Conservation (phyloP, 2,329 filamentous ascomycete species). For the Phialemoniopsis sp. region DNA sequence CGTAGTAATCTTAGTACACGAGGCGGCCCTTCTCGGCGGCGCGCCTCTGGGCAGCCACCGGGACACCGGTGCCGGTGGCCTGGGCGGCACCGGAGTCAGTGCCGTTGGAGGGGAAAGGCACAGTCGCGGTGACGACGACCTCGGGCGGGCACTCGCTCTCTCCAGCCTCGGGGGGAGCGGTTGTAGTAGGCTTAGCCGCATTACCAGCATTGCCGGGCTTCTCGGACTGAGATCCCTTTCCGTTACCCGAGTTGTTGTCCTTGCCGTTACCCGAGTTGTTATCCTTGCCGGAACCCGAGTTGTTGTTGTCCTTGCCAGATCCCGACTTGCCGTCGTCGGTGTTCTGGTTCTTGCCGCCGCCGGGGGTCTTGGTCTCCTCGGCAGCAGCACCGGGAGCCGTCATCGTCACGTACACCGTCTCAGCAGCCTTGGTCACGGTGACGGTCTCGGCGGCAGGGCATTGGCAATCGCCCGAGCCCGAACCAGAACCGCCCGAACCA, state of each 20-base stretch:
- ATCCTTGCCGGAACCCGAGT: background rate
- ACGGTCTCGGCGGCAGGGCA: slow-evolving; percentile 2
- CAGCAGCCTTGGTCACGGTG: slow-evolving; percentile 4
- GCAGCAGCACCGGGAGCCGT: background rate
- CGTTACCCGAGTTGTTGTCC: slow-evolving; percentile 11
- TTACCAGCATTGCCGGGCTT: background rate
- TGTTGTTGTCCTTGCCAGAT: background rate
- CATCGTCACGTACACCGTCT: background rate
- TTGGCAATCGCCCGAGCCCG: slow-evolving; percentile 2
- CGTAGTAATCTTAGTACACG: too few species aligned
- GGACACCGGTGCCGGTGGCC: background rate
- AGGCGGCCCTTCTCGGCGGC: too few species aligned
- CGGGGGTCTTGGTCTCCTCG: background rate
- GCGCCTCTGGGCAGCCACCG: background rate
- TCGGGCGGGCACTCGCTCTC: slow-evolving; percentile 8
- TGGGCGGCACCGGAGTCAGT: background rate
- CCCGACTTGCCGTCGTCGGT: background rate
- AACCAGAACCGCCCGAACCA: slow-evolving; percentile 2
- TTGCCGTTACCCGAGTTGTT: slow-evolving; percentile 3
- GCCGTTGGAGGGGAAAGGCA: background rate
- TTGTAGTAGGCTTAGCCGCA: slow-evolving; percentile 1
- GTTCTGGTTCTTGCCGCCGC: slow-evolving; percentile 1
- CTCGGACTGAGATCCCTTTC: background rate
- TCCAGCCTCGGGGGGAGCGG: slow-evolving; percentile 1
- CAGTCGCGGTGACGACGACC: slow-evolving; percentile 7